A percentile compares a stretch with the other conserved stretches of the same genome.
Evolutionary conservation across 2,329 filamentous ascomycete species (phyloP).

Genomic region (Phaeosphaeria sp.): DNA sequence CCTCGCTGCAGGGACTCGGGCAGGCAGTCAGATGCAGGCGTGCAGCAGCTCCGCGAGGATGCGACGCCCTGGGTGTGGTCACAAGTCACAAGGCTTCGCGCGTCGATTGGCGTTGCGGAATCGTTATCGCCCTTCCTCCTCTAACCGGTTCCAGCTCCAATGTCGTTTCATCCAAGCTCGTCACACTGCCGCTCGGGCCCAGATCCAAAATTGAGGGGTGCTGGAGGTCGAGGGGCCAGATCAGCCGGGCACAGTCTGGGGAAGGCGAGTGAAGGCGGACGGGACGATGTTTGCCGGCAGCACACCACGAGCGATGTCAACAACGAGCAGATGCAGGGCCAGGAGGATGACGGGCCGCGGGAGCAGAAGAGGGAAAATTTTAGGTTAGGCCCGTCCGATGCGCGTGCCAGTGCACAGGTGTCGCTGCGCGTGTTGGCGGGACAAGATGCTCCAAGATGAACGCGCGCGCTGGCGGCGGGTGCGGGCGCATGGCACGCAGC

Average conservation of each 20-base stretch:
- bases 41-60: conserved; percentile 18
- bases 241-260: conserved; percentile 8
- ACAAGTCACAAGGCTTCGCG: conserved; percentile 27
- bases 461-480: conserved; percentile 5
- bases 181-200: conserved; percentile 37
- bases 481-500: conserved; percentile 11
- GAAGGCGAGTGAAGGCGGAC: conserved; percentile 2
- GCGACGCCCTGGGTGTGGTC: conserved; percentile 30
- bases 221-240: conserved; percentile 18
- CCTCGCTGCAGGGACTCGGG: conserved; percentile 13
- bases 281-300: neutral
- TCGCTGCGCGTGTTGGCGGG: conserved; percentile 18
- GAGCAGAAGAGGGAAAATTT: conserved; percentile 23
- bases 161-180: conserved; percentile 34
- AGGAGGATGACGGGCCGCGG: conserved; percentile 19
- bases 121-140: conserved; percentile 27
- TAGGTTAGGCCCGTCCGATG: conserved; percentile 24
- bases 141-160: conserved; percentile 31
- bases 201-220: conserved; percentile 29
- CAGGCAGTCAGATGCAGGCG: conserved; percentile 23
- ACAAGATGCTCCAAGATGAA: conserved; percentile 14
- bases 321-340: conserved; percentile 28
- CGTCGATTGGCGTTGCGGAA: conserved; percentile 15
- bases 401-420: conserved; percentile 5
- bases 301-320: conserved; percentile 19